Evolutionary conservation across 2,329 filamentous ascomycete genomes (phyloP), one percentile per base, ranked within the genome.

Genomic region (Cytospora mali): DNA sequence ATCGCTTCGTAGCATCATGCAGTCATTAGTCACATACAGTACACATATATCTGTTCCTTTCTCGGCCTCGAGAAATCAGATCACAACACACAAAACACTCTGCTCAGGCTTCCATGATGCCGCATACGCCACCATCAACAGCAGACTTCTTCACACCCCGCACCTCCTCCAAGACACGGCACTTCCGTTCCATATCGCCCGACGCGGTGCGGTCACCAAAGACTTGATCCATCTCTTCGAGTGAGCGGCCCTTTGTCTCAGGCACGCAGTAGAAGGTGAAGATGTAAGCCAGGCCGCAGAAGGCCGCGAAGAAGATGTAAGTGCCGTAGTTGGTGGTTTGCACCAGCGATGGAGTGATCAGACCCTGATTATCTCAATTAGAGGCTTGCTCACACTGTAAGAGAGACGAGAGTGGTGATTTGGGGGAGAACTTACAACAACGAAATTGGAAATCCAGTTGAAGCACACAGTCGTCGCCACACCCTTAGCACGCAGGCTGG

Each of bases 401-500:
- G 16, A 42, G 18, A 10, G 5, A n/a, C 21, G 18, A n/a, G 39
- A 7, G 18, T 42, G 6, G 31, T 33, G 2, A 16, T 35, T 1
- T 35, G 33, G 33, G 13, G 11, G 39, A 10, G n/a, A 21, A 46
- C 42, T 46, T 46, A 84, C 76, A 28, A 88, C 84, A 58, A 87
- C 81, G 66, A 88, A 88, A 70, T 89, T 88, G 70, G 83, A 84
- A 2, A 88, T 69, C 77, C 86, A 89, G 70, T 85, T 88, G 2
- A 80, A 81, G 65, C 80, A 83, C 0, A 84, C 86, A 0, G 81
- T 81, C 11, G 88, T 75, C 0, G 85, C 83, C 3, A 87, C 83
- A 25, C 87, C 87, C 70, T 90, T 89, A 1, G 86, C 84, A 9
- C 87, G 78, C 1, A 88, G 75, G 2, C 81, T 84, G 0, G 79